phyloP scores from a whole-genome alignment of 179 eudicot species.

The Sideroxylon spinosum region DNA sequence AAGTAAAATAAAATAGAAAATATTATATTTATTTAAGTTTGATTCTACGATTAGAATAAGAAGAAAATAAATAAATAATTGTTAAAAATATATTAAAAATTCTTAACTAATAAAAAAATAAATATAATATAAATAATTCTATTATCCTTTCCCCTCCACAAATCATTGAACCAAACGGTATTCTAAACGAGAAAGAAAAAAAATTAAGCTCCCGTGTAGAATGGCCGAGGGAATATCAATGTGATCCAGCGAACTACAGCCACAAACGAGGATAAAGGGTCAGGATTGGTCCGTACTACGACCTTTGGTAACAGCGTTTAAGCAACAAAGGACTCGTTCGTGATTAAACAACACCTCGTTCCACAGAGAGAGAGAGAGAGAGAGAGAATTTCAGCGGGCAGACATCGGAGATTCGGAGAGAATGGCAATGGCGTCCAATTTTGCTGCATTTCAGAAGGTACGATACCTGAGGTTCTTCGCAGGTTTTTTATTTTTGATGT shows the following conservation, averaged over 20 bases:
- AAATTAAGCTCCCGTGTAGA: neutral
- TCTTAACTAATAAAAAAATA: no score
- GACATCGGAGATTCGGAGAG: constrained; percentile 3
- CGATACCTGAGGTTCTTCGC: constrained; percentile 1
- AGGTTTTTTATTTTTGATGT: neutral
- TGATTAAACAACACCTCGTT: neutral
- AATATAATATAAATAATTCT: no score
- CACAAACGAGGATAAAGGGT: constrained; percentile 13
- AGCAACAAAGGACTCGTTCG: neutral
- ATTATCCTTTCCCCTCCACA: no score
- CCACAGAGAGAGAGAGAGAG: neutral
- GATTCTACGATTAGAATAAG: no score
- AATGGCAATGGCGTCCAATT: constrained; percentile 39
- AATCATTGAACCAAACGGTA: no score
- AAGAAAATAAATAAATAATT: no score
- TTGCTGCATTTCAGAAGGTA: constrained; percentile 40
- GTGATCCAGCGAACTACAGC: constrained; percentile 3
- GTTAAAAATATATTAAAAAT: no score
- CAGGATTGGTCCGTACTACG: neutral
- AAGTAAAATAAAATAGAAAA: no score
- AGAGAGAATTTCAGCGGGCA: neutral
- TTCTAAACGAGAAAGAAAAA: no score
- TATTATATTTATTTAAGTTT: no score
- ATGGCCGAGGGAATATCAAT: neutral
- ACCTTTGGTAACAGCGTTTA: neutral